phyloP scores from a whole-genome alignment of 306 rosid species.

The Ceratonia siliqua region DNA sequence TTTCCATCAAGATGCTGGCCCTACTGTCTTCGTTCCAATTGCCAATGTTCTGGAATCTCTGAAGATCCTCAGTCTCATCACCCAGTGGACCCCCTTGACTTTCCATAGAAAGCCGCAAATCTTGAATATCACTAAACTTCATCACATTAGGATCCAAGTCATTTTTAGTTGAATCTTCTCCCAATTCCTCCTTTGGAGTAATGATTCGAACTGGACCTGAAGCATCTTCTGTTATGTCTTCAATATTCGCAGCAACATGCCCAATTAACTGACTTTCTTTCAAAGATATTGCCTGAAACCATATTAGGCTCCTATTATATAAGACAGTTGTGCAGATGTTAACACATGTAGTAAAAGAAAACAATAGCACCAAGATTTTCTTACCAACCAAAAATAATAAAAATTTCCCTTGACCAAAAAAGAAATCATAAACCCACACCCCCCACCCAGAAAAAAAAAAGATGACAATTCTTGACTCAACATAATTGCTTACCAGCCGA shows the following conservation, averaged over 20 bases:
- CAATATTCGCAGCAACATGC: slow-evolving; percentile 63
- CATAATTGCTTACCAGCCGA: not conserved
- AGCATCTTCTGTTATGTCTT: slow-evolving; percentile 47
- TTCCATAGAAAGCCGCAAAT: slow-evolving; percentile 35
- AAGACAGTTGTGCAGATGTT: slow-evolving; percentile 1
- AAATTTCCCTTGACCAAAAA: no score
- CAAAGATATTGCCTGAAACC: slow-evolving; percentile 76
- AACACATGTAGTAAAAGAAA: not conserved
- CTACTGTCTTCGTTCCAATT: slow-evolving; percentile 43
- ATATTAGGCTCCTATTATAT: slow-evolving; percentile 36
- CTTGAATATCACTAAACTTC: slow-evolving; percentile 41
- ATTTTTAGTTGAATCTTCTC: slow-evolving; percentile 36
- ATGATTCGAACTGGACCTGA: slow-evolving; percentile 70
- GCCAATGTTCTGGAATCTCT: slow-evolving; percentile 15
- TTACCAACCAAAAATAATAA: no score
- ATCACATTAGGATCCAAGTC: slow-evolving; percentile 28
- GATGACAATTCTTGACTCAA: not conserved
- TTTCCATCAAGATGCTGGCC: slow-evolving; percentile 42
- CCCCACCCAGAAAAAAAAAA: no score
- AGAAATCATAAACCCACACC: no score
- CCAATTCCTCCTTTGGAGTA: slow-evolving; percentile 52
- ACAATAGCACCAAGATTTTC: slow-evolving; percentile 17
- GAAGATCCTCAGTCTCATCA: slow-evolving; percentile 44
- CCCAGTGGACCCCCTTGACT: slow-evolving; percentile 37
- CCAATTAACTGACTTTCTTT: slow-evolving; percentile 85